Conservation (phyloP, 495 filamentous ascomycete genomes). For the Podospora sp. region DNA sequence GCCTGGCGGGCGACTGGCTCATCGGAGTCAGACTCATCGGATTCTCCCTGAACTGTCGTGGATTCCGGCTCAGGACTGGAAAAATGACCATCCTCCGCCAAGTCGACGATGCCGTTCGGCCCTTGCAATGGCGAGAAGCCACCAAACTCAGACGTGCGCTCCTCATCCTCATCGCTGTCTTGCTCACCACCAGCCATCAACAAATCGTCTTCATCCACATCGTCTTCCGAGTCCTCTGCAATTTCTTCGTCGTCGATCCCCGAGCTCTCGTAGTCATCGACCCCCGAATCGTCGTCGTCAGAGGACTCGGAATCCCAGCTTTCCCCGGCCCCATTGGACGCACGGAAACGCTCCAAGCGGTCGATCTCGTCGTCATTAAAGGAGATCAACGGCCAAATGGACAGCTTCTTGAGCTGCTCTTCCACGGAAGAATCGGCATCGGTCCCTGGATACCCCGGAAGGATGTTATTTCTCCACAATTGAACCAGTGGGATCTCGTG, state of each 20-base stretch:
- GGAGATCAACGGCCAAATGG: conserved; percentile 34
- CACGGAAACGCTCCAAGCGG: conserved; percentile 20
- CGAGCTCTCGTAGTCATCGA: conserved; percentile 35
- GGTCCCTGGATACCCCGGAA: neutral
- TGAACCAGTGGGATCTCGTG: conserved; percentile 5
- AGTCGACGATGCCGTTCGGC: neutral
- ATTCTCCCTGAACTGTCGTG: conserved; percentile 16
- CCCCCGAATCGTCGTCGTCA: neutral
- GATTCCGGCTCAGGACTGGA: conserved; percentile 33
- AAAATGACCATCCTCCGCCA: conserved; percentile 17
- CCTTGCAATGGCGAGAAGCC: neutral
- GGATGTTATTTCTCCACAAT: conserved; percentile 9
- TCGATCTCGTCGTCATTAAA: conserved; percentile 22
- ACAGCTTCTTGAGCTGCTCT: neutral
- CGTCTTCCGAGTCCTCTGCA: conserved; percentile 11
- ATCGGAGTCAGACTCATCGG: conserved; percentile 10
- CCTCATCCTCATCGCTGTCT: conserved; percentile 11
- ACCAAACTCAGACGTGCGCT: neutral
- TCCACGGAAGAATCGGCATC: neutral
- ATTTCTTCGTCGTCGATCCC: conserved; percentile 37
- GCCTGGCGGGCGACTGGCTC: neutral
- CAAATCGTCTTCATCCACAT: conserved; percentile 29
- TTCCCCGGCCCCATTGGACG: conserved; percentile 10
- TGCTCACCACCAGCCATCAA: conserved; percentile 17
- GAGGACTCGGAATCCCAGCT: conserved; percentile 6